Evolutionary conservation across 192 early-diverging fungal species (phyloP).

Genomic region (Coemansia aciculifera): DNA sequence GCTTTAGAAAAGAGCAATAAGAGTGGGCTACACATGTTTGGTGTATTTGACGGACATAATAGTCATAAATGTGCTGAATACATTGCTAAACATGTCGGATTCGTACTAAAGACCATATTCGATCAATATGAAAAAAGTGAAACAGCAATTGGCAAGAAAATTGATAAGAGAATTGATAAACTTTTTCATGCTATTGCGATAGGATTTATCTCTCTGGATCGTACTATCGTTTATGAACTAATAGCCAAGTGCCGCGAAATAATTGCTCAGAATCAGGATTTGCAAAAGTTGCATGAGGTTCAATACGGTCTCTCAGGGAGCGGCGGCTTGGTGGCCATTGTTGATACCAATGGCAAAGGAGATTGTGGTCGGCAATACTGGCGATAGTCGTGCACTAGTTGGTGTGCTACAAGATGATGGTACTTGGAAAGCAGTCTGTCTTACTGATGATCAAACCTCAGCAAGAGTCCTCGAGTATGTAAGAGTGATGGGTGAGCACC

Average conservation of each 20-base stretch:
- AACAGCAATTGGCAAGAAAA: too few species aligned
- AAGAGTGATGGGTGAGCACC: conserved; percentile 65
- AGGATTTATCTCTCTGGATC: conserved; percentile 34
- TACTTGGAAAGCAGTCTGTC: conserved; percentile 55
- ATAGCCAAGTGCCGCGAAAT: conserved; percentile 27
- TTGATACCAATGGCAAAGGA: conserved; percentile 24
- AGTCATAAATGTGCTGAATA: conserved; percentile 40
- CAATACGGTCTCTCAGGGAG: conserved; percentile 23
- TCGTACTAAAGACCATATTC: too few species aligned
- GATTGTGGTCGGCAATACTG: conserved; percentile 43
- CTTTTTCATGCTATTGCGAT: conserved; percentile 11
- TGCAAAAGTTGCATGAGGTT: not conserved
- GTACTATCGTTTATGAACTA: conserved; percentile 21
- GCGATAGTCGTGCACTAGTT: conserved; percentile 46
- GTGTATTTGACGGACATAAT: conserved; percentile 44
- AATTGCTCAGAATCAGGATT: not conserved
- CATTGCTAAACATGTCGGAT: conserved; percentile 14
- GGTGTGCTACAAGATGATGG: conserved; percentile 48
- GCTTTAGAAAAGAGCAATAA: not conserved
- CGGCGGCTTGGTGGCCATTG: conserved; percentile 43
- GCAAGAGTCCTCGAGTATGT: too few species aligned
- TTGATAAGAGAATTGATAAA: too few species aligned
- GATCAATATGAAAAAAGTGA: too few species aligned
- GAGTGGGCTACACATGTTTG: conserved; percentile 24
- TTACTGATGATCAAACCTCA: conserved; percentile 64